Base-by-base conservation (phyloP, 495 filamentous ascomycete genomes). In the Podospora australis region DNA sequence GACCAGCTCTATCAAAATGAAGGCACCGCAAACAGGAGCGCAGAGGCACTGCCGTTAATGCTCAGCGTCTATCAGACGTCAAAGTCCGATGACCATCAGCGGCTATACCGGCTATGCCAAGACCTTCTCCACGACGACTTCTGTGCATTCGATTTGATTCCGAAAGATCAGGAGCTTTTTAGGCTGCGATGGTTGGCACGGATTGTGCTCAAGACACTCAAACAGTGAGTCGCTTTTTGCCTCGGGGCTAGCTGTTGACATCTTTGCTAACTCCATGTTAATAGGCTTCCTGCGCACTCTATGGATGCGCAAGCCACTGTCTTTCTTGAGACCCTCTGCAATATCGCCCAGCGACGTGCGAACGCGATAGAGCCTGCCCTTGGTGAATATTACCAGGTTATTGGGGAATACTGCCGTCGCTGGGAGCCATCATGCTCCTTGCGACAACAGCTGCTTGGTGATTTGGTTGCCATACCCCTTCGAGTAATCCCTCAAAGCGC, bases 1-100 rank as follows among this genome's bases (percentile, higher is more conserved):
- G 90, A 96, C 65, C 53, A 67, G 8, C 30, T 73, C 23, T 75
- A 73, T 48, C 26, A 19, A 13, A 21, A 17, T 13, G 14, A 32
- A 45, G 49, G 48, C 48, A 46, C 20, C 36, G 14, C 42, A 50
- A n/a, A 46, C 46, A 49, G 64, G 69, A 46, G 52, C 65, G 11
- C 32, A 23, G 44, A 47, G 28, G 69, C 66, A 17, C 45, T 65
- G 2, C 66, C 66, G 36, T 58, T 74, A 19, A 30, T 74, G 6
- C 49, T 70, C 20, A 50, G 59, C 11, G 35, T 60, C 29, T 68
- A 64, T 48, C 56, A 69, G 2, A 48, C 59, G 6, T 53, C 45
- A 2, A 23, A 30, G 28, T 9, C 44, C 6, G 63, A 67, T 21
- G 72, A 75, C 52, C 57, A 60, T 13, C 53, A 39, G 13, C 64